Percentiles rank a stretch among this genome's conserved stretches.
Evolutionary conservation across 148 eudicot genomes (phyloP).

Genomic region (Rhododendron kiyosumense): DNA sequence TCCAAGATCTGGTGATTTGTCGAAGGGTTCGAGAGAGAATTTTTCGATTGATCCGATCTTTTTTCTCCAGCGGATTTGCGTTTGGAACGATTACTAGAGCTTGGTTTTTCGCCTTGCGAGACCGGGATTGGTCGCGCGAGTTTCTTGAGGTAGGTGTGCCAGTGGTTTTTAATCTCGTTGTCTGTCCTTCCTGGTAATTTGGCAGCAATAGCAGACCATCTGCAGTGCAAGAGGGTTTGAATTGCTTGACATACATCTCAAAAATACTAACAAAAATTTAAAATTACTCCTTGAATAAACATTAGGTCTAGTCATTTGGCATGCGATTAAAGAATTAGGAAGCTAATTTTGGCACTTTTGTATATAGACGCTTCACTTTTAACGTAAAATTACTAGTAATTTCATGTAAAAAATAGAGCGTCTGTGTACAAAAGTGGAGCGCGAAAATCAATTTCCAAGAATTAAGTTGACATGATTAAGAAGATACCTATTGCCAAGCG

Average conservation of each 20-base stretch:
- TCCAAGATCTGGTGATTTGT: background rate
- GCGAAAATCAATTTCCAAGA: no score
- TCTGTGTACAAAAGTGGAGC: no score
- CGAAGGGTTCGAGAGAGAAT: background rate
- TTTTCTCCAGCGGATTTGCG: background rate
- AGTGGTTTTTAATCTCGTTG: constrained; percentile 23
- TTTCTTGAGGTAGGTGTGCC: constrained; percentile 27
- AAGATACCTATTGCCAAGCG: constrained; percentile 51
- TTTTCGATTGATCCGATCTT: background rate
- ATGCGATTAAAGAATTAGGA: background rate
- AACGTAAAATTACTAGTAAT: no score
- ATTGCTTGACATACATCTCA: background rate
- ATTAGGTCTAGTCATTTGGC: background rate
- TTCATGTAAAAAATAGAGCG: no score
- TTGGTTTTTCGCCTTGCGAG: background rate
- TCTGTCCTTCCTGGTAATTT: constrained; percentile 25
- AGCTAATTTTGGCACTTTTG: no score
- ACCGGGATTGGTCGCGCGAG: background rate
- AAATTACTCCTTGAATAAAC: background rate
- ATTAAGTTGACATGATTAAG: background rate
- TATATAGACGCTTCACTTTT: no score
- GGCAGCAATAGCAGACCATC: constrained; percentile 29
- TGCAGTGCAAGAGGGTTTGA: background rate
- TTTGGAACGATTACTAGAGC: background rate
- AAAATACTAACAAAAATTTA: background rate